These are phyloP conservation scores for Macrophomina pseudophaseolina DNA, from an alignment of 2,329 filamentous ascomycete genomes.

Conservation along the genomic window DNA sequence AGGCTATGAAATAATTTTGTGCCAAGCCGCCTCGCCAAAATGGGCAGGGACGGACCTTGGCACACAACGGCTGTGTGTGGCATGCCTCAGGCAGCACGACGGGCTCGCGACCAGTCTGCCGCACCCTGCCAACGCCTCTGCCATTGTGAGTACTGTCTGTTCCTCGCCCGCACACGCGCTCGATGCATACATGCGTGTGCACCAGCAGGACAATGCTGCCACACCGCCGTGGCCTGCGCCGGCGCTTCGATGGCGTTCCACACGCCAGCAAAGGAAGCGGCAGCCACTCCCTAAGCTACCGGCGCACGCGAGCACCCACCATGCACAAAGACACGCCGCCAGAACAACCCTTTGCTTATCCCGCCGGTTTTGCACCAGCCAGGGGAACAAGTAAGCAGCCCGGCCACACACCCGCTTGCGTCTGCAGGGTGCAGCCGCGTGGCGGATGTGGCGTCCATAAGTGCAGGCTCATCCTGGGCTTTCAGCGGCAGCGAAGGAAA, in stretches of 20 bases:
- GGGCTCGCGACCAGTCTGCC: neutral
- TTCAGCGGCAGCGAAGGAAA: neutral
- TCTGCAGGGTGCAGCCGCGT: neutral
- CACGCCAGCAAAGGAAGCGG: neutral
- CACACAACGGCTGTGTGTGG: conserved; percentile 10
- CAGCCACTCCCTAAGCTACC: neutral
- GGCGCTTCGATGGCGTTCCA: conserved; percentile 1
- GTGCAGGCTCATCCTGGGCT: neutral
- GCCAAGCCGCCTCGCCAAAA: conserved; percentile 27
- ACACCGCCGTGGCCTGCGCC: neutral
- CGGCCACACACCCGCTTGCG: neutral
- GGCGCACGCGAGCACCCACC: neutral
- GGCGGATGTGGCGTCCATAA: neutral
- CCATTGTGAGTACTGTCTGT: neutral
- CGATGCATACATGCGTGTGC: neutral
- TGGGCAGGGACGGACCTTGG: conserved; percentile 25
- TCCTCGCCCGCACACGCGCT: neutral
- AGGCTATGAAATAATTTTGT: conserved; percentile 28
- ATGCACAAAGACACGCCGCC: conserved; percentile 4
- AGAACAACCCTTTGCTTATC: conserved; percentile 3
- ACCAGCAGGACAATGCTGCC: neutral
- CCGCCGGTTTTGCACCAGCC: neutral
- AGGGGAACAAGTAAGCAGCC: neutral
- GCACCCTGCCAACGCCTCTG: neutral
- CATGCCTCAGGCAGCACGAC: conserved; percentile 8